Evolutionary conservation across 208 protist genomes (phyloP), one percentile per base, ranked within the genome.

Genomic region (Acanthamoeba castellanii): DNA sequence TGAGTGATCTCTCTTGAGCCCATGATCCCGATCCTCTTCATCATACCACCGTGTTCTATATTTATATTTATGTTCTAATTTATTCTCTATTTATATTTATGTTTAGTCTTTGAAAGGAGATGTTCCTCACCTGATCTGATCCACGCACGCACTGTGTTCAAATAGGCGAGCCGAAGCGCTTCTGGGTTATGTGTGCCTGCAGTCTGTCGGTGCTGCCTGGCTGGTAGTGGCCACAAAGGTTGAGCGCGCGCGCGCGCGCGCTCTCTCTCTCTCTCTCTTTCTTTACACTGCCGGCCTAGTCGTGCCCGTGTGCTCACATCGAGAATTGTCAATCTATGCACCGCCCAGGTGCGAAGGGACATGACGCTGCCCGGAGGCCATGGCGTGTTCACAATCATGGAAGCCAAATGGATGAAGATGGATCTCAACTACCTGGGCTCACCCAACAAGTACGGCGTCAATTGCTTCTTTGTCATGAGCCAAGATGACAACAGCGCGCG

Each of bases 381-480:
- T 57, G 37, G 92, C n/a, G 72, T 96, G 9, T 94, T 87, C 90
- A 95, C 68, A 14, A 85, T 97, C 25, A 66, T 95, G 8, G 90
- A 97, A n/a, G 92, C n/a, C 72, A 76, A 87, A n/a, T 97, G 91
- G 95, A 81, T 96, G 55, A 90, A 68, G 55, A 97, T 97, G 59
- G 94, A 78, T 30, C 74, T 96, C 11, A 94, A 70, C 50, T 94
- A 95, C 94, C 61, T 94, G 30, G 45, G 22, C 78, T 85, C 68
- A 57, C 47, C 14, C 50, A 95, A 95, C 74, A 61, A 68, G 50
- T 66, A 81, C 27, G 72, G 11, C 11, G n/a, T n/a, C n/a, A n/a
- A n/a, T n/a, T n/a, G n/a, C n/a, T n/a, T n/a, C n/a, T n/a, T n/a
- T n/a, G n/a, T n/a, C n/a, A n/a, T n/a, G n/a, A n/a, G n/a, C n/a